These are phyloP conservation scores for Kazachstania africana DNA, from an alignment of 805 yeast genomes.

Conservation along the genomic window DNA sequence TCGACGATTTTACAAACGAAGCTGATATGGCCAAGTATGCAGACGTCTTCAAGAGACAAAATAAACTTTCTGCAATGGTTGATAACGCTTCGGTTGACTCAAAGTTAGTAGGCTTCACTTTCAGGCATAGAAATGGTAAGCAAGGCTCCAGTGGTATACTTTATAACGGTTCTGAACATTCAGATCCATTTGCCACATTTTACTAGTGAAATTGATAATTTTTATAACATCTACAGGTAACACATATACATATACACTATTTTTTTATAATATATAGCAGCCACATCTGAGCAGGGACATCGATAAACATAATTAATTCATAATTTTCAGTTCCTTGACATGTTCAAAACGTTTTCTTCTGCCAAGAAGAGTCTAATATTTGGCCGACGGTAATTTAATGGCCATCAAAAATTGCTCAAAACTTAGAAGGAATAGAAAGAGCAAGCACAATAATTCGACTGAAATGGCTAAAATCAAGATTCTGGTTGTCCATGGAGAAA, in stretches of 20 bases:
- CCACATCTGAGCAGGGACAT: too few relatives aligned
- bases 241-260: neutral
- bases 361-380: too few relatives aligned
- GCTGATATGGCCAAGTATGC: conserved; percentile 96
- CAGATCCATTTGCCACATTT: conserved; percentile 29
- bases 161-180: conserved; percentile 25
- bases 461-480: too few relatives aligned
- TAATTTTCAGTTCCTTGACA: too few relatives aligned
- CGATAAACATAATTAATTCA: too few relatives aligned
- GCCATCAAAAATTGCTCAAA: too few relatives aligned
- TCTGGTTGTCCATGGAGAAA: conserved; percentile 13
- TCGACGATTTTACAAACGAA: conserved; percentile 93
- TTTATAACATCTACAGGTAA: too few relatives aligned
- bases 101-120: conserved; percentile 90
- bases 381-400: too few relatives aligned
- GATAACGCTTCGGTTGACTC: conserved; percentile 47
- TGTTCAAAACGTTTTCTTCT: too few relatives aligned
- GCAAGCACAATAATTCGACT: too few relatives aligned
- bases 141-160: conserved; percentile 28
- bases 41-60: conserved; percentile 91
- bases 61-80: conserved; percentile 59
- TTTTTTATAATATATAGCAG: neutral
- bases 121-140: conserved; percentile 56
- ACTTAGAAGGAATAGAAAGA: too few relatives aligned
- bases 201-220: too few relatives aligned